Conservation (phyloP, 345 rosid genomes). For the Eucalyptus cladocalyx region DNA sequence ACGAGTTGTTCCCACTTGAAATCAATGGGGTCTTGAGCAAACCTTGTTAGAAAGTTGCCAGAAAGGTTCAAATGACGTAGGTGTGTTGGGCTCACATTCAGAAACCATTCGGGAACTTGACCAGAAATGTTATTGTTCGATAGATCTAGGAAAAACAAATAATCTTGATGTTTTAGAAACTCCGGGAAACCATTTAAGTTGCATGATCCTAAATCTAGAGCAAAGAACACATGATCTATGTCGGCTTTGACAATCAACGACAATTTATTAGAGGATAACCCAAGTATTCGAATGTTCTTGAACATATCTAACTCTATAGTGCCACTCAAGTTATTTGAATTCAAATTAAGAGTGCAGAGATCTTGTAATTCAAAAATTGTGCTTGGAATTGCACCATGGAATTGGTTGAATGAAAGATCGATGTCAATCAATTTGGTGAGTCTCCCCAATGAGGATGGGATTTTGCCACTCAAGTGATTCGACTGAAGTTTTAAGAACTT, state of each 20-base stretch:
- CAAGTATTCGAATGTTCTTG: accelerated
- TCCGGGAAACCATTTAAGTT: not conserved
- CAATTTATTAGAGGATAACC: not conserved
- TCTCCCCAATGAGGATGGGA: not conserved
- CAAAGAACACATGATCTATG: not conserved
- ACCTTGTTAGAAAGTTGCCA: not conserved
- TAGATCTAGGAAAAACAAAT: not conserved
- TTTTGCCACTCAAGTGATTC: not conserved
- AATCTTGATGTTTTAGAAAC: not conserved
- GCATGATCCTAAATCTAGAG: not conserved
- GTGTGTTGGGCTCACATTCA: not conserved
- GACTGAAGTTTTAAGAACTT: not conserved
- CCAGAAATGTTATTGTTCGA: not conserved
- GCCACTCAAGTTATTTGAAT: constrained; percentile 1
- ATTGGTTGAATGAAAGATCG: not conserved
- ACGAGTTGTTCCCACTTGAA: not conserved
- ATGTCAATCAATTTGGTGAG: not conserved
- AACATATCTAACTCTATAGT: not conserved
- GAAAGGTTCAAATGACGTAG: not conserved
- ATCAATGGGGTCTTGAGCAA: not conserved
- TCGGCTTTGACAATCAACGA: not conserved
- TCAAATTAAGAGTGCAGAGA: not conserved
- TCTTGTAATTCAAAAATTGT: not conserved
- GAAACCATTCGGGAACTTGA: constrained; percentile 1
- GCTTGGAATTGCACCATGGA: constrained; percentile 2